These are phyloP conservation scores for Xylaria nigripes DNA, from an alignment of 495 filamentous ascomycete species.

Conservation along the genomic window DNA sequence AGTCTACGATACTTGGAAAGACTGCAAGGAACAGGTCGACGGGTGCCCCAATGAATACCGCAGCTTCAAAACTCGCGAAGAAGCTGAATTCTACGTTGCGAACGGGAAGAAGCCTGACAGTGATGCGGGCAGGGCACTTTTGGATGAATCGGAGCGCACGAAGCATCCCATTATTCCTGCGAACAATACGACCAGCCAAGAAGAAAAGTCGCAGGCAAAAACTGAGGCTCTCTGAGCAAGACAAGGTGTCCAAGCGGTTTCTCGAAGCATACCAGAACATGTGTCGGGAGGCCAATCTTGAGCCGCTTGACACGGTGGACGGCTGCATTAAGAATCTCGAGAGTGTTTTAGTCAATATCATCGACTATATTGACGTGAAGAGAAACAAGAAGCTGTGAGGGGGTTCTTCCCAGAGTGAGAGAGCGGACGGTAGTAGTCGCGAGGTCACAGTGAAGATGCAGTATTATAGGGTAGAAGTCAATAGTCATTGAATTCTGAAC, in stretches of 20 bases:
- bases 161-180: background rate
- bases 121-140: background rate
- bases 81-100: constrained; percentile 13
- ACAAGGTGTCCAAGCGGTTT: background rate
- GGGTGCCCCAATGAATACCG: constrained; percentile 12
- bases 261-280: constrained; percentile 26
- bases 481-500: too few species aligned
- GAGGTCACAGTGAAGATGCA: too few species aligned
- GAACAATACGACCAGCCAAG: background rate
- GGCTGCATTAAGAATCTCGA: constrained; percentile 28
- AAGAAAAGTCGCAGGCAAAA: background rate
- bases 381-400: constrained; percentile 18
- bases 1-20: constrained; percentile 14
- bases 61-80: constrained; percentile 13
- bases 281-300: constrained; percentile 20
- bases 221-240: background rate
- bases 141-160: background rate
- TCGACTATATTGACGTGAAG: constrained; percentile 44
- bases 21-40: constrained; percentile 15
- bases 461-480: too few species aligned
- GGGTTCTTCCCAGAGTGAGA: too few species aligned
- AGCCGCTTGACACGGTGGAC: constrained; percentile 8
- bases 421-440: too few species aligned
- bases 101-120: background rate
- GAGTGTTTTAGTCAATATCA: constrained; percentile 40